These are phyloP conservation scores for Amanita rubescens DNA, from an alignment of 768 basidiomycete species.

Conservation along the genomic window DNA sequence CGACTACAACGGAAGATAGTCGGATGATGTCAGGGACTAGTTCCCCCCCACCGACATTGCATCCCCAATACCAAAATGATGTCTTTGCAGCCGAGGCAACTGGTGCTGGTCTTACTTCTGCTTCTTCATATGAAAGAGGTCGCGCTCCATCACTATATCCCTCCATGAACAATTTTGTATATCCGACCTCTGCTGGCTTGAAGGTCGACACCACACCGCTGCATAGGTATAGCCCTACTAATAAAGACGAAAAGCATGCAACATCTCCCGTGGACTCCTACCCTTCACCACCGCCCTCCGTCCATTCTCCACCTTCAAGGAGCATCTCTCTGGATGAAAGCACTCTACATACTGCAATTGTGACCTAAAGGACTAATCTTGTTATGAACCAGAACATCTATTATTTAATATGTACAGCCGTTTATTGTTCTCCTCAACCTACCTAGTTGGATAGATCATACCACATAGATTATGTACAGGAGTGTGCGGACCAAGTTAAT, in stretches of 20 bases:
- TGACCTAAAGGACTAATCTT: neutral
- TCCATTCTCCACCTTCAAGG: conserved; percentile 26
- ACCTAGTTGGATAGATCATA: neutral
- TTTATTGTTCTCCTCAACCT: neutral
- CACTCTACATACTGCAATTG: neutral
- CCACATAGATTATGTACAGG: neutral
- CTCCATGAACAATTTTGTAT: conserved; percentile 5
- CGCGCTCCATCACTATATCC: conserved; percentile 25
- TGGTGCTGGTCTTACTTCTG: conserved; percentile 27
- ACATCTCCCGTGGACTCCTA: conserved; percentile 33
- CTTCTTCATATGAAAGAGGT: conserved; percentile 28
- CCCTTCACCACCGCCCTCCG: conserved; percentile 41
- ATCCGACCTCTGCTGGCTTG: conserved; percentile 2
- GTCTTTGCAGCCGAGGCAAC: conserved; percentile 21
- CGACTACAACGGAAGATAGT: conserved; percentile 57
- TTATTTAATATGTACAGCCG: conserved; percentile 1
- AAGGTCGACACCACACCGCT: conserved; percentile 3
- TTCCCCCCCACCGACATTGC: conserved; percentile 24
- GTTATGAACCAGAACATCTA: neutral
- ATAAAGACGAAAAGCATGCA: conserved; percentile 12
- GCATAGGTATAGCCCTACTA: conserved; percentile 16
- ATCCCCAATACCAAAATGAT: conserved; percentile 13
- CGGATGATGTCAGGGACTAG: conserved; percentile 38
- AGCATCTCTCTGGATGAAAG: conserved; percentile 13
- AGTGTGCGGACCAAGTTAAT: neutral